phyloP scores from a whole-genome alignment of 2,329 filamentous ascomycete species.

The Trichoderma sp. region DNA sequence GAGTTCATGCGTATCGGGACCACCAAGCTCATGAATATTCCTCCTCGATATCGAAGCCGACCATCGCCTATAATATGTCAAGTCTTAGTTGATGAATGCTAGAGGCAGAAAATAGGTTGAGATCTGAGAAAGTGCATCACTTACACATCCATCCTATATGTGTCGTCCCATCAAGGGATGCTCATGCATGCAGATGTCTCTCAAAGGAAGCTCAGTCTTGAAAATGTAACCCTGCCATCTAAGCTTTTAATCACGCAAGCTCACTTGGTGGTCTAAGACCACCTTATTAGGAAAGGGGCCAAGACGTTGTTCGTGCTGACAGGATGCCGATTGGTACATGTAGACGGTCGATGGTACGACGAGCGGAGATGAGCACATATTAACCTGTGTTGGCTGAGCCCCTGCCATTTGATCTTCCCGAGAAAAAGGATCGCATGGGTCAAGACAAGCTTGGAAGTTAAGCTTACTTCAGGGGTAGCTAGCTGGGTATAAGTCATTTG shows the following conservation, averaged over 20 bases:
- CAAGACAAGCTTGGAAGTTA: background rate
- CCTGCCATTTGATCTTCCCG: background rate
- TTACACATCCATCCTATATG: too few species aligned
- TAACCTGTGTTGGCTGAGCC: background rate
- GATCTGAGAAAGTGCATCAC: too few species aligned
- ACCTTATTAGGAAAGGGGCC: background rate
- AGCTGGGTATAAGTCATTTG: background rate
- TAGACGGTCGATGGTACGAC: background rate
- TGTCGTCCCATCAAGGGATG: background rate
- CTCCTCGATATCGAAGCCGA: too few species aligned
- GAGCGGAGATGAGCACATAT: background rate
- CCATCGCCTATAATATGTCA: too few species aligned
- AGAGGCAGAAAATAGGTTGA: too few species aligned
- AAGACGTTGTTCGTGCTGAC: background rate
- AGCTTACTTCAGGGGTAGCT: background rate
- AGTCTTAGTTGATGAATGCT: too few species aligned
- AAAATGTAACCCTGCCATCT: background rate
- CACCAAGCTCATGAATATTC: too few species aligned
- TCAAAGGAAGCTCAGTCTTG: background rate
- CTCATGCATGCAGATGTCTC: background rate
- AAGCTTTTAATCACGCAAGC: conserved; percentile 3
- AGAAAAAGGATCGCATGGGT: background rate
- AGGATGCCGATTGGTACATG: background rate
- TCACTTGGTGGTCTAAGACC: background rate
- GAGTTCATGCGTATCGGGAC: too few species aligned